phyloP scores from a whole-genome alignment of 1,139 yeast species.

The Blastobotrys malaysiensis region DNA sequence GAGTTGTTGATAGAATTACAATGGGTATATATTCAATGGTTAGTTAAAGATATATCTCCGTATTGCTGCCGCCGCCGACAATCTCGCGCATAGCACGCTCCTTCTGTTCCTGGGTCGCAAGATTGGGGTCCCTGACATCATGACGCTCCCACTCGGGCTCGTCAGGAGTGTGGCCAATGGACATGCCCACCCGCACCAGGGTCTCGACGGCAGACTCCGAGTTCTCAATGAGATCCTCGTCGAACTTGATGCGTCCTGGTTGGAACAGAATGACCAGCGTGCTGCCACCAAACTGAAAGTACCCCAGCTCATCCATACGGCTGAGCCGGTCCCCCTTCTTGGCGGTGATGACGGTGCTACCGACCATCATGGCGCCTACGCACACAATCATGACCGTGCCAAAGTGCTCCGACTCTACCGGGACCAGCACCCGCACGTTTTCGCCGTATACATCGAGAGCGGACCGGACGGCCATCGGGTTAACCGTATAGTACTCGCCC shows the following conservation, averaged over 20 bases:
- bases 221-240: conserved; percentile 65
- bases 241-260: conserved; percentile 47
- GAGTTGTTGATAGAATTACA: no score
- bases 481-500: conserved; percentile 93
- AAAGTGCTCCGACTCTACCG: conserved; percentile 66
- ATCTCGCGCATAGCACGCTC: conserved; percentile 17
- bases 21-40: no score
- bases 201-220: conserved; percentile 73
- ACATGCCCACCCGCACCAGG: conserved; percentile 81
- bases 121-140: conserved; percentile 16
- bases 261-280: conserved; percentile 64
- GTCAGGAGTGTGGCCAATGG: conserved; percentile 69
- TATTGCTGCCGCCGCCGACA: conserved; percentile 12
- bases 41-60: background rate
- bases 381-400: conserved; percentile 76
- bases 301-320: conserved; percentile 84
- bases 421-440: conserved; percentile 71
- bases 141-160: conserved; percentile 45
- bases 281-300: conserved; percentile 94
- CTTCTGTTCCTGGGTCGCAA: conserved; percentile 17
- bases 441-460: conserved; percentile 90
- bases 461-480: conserved; percentile 94
- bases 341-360: conserved; percentile 75
- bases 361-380: conserved; percentile 99
- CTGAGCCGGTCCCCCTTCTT: conserved; percentile 51